Percentiles rank a stretch among this genome's conserved stretches.
Evolutionary conservation across 495 filamentous ascomycete genomes (phyloP).

Genomic region (Penicillium steckii): DNA sequence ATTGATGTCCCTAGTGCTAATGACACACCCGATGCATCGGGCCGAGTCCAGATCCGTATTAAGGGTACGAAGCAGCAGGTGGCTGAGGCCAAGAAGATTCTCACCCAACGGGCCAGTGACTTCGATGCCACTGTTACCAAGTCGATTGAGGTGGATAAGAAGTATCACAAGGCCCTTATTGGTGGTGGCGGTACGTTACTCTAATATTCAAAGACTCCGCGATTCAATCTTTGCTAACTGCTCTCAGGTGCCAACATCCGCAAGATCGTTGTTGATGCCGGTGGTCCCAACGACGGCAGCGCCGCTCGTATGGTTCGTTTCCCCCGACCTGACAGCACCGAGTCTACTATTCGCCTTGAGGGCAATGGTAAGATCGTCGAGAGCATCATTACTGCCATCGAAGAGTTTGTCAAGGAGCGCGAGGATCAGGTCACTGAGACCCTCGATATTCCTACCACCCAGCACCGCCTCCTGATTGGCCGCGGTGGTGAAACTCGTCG

Average conservation of each 20-base stretch:
- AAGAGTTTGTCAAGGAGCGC: constrained; percentile 73
- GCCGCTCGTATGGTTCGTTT: constrained; percentile 88
- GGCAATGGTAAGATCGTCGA: constrained; percentile 80
- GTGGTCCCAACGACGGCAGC: constrained; percentile 80
- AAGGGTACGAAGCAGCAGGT: constrained; percentile 90
- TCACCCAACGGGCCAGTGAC: constrained; percentile 76
- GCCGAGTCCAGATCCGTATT: constrained; percentile 77
- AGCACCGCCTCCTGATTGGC: constrained; percentile 89
- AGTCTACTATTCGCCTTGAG: constrained; percentile 82
- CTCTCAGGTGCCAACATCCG: constrained; percentile 77
- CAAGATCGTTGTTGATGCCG: constrained; percentile 81
- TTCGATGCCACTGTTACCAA: constrained; percentile 85
- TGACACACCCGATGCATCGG: constrained; percentile 58
- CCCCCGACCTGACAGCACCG: constrained; percentile 72
- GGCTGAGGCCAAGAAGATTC: constrained; percentile 79
- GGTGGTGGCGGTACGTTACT: constrained; percentile 73
- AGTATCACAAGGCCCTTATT: constrained; percentile 88
- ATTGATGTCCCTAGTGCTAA: constrained; percentile 80
- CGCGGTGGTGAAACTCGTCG: constrained; percentile 84
- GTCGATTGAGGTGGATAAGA: constrained; percentile 84
- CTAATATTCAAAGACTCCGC: neutral
- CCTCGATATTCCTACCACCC: constrained; percentile 80
- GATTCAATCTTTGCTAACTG: constrained; percentile 32
- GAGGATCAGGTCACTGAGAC: constrained; percentile 71
- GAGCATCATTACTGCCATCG: constrained; percentile 79